These are phyloP conservation scores for Fusarium pseudograminearum DNA, from an alignment of 2,329 filamentous ascomycete genomes.

Conservation along the genomic window DNA sequence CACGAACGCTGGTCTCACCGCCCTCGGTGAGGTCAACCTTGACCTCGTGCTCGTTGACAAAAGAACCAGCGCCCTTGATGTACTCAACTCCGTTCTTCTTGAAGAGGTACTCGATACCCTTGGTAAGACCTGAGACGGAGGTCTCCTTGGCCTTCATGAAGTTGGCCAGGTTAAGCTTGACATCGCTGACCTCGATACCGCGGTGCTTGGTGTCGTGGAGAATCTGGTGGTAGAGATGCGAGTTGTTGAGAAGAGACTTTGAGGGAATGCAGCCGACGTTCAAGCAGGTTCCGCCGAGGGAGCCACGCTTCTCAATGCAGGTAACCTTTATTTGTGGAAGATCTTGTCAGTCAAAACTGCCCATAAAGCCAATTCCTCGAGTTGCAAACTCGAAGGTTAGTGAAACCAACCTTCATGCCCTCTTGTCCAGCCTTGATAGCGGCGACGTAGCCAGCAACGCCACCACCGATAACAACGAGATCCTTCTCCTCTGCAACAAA, in stretches of 20 bases:
- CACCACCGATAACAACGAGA: slow-evolving; percentile 96
- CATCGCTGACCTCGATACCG: slow-evolving; percentile 96
- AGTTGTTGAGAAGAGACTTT: slow-evolving; percentile 99
- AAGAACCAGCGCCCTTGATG: slow-evolving; percentile 90
- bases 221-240: slow-evolving; percentile 96
- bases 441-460: slow-evolving; percentile 97
- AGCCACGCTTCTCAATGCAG: slow-evolving; percentile 98
- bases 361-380: slow-evolving; percentile 11
- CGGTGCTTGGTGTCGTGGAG: slow-evolving; percentile 97
- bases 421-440: slow-evolving; percentile 99
- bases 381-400: not conserved
- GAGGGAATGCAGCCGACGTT: slow-evolving; percentile 99
- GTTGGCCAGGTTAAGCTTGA: slow-evolving; percentile 92
- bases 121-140: slow-evolving; percentile 88
- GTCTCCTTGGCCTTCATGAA: slow-evolving; percentile 99
- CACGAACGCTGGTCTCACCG: slow-evolving; percentile 86
- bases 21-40: slow-evolving; percentile 92
- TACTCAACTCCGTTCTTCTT: slow-evolving; percentile 99
- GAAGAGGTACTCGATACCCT: slow-evolving; percentile 97
- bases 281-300: slow-evolving; percentile 94
- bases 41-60: slow-evolving; percentile 89
- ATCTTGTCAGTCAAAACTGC: slow-evolving; percentile 29
- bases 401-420: slow-evolving; percentile 81
- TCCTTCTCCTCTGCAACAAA: slow-evolving; percentile 84
- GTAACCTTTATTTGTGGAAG: slow-evolving; percentile 71